Evolutionary conservation across 768 basidiomycete genomes (phyloP), one percentile per base, ranked within the genome.

Genomic region (Rhodotorula diobovata): DNA sequence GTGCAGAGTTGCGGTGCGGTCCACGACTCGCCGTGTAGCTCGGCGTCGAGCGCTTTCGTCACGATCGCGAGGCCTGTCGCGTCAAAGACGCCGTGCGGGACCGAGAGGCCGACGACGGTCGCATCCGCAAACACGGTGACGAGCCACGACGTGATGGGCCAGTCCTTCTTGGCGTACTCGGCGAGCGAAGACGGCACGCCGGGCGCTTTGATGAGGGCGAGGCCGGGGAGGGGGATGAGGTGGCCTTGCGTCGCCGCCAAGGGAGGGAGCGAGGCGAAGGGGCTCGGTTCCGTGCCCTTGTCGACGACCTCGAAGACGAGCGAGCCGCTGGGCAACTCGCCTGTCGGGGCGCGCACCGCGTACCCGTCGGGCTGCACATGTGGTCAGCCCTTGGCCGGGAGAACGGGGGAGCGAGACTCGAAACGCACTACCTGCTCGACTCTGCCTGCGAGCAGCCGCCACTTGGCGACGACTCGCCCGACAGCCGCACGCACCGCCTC

Each of bases 131-230:
- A 59, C 23, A 45, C 30, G 25, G 58, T 12, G 41, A 59, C 41
- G n/a, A 43, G 41, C 58, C 58, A 59, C n/a, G 58, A n/a, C 25
- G 58, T 59, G 41, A 59, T 59, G 6, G 58, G 58, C n/a, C 43
- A 41, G 10, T 41, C 28, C 23, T 6, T n/a, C 41, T 59, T 59
- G 41, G n/a, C 58, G 58, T 59, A 59, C 7, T 21, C 58, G 58
- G 58, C 58, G 41, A 45, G 41, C 11, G 41, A 43, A 10, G 58
- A 43, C 4, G 58, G 58, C 14, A 45, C 41, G 12, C 28, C 2
- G 8, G 41, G 3, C 2, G 41, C 12, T 41, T 59, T 59, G 58
- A 43, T 30, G 58, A 59, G 41, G 2, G 58, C n/a, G n/a, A 45
- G 3, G 58, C 41, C 5, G 3, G 58, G 58, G 28, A 59, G 7